phyloP scores from a whole-genome alignment of 352 stramenopile species.

The Phytophthora fragariae region DNA sequence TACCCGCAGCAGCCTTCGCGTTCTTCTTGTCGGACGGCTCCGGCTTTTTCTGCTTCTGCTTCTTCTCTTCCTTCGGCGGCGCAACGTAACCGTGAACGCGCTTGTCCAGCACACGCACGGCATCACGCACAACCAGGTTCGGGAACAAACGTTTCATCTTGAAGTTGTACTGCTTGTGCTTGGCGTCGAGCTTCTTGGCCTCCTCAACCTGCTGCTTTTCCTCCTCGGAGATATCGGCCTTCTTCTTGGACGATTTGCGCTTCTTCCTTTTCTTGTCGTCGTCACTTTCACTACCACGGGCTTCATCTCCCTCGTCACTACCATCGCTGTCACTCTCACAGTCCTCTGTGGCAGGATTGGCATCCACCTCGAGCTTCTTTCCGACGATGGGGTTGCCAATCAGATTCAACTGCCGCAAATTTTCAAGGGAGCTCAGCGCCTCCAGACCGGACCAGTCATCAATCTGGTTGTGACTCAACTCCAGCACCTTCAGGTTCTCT shows the following conservation, averaged over 20 bases:
- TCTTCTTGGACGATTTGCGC: conserved; percentile 19
- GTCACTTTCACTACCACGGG: conserved; percentile 29
- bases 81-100: conserved; percentile 85
- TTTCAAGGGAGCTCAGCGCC: conserved; percentile 59
- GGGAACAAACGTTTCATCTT: conserved; percentile 90
- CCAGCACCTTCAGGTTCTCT: conserved; percentile 85
- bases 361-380: conserved; percentile 44
- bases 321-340: conserved; percentile 25
- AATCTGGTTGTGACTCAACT: conserved; percentile 85
- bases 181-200: conserved; percentile 72
- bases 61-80: conserved; percentile 74
- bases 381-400: conserved; percentile 84
- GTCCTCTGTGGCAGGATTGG: conserved; percentile 33
- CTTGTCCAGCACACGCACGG: conserved; percentile 80
- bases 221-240: conserved; percentile 49
- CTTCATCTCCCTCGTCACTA: conserved; percentile 27
- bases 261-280: conserved; percentile 27
- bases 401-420: conserved; percentile 83
- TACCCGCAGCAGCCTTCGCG: conserved; percentile 32
- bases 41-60: conserved; percentile 40
- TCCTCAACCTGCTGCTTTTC: conserved; percentile 66
- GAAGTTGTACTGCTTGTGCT: conserved; percentile 91
- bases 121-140: conserved; percentile 82
- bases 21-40: conserved; percentile 32
- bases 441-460: conserved; percentile 84